Percentiles rank a stretch among this genome's conserved stretches.
Evolutionary conservation across 2,329 filamentous ascomycete species (phyloP).

Genomic region (Scedosporium boydii): DNA sequence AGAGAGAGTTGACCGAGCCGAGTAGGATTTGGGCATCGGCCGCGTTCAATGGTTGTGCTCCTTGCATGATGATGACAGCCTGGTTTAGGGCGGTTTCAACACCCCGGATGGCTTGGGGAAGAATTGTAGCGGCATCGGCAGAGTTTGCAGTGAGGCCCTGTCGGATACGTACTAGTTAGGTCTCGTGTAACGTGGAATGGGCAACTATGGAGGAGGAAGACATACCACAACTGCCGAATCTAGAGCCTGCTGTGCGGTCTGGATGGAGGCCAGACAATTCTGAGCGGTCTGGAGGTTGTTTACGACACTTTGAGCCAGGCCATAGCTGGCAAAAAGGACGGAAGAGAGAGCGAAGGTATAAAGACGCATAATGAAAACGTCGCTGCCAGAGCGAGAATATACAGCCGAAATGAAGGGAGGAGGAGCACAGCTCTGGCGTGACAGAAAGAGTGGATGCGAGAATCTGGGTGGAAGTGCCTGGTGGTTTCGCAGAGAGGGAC

Average conservation of each 20-base stretch:
- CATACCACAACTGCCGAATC: constrained; percentile 1
- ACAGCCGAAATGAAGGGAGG: neutral
- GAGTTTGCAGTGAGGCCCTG: constrained; percentile 2
- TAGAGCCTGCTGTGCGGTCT: neutral
- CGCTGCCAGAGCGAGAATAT: neutral
- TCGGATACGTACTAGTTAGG: neutral
- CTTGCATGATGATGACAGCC: neutral
- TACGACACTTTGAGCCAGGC: neutral
- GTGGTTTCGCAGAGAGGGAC: neutral
- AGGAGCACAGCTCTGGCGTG: neutral
- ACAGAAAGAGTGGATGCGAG: too few species aligned
- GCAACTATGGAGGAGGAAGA: neutral
- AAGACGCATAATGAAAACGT: constrained; percentile 3
- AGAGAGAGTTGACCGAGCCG: neutral
- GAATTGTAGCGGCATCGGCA: neutral
- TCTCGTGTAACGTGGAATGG: neutral
- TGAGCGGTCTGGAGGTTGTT: neutral
- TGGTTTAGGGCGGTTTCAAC: neutral
- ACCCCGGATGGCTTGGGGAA: neutral
- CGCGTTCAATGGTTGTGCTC: neutral
- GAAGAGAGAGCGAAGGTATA: neutral
- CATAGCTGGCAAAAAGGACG: neutral
- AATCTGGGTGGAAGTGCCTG: too few species aligned
- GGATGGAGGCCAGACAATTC: constrained; percentile 2
- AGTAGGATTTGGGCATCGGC: neutral